Conservation (phyloP, 1,139 yeast species). For the Nakaseomyces kungkrabaensis region DNA sequence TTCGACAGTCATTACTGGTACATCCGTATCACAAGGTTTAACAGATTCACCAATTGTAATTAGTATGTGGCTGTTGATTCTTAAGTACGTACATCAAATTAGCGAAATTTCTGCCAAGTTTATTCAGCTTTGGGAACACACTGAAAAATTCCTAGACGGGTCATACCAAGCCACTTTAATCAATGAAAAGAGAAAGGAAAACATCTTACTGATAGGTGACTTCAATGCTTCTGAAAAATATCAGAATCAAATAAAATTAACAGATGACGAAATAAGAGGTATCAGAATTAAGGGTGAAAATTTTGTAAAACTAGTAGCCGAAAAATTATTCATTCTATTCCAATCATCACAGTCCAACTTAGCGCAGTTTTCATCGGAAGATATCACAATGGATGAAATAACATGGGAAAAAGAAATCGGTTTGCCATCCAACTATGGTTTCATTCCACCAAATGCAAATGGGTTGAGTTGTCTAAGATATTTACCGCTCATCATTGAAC, state of each 20-base stretch:
- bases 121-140: conserved; percentile 38
- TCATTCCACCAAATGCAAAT: conserved; percentile 52
- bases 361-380: conserved; percentile 4
- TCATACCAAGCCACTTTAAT: conserved; percentile 35
- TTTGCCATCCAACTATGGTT: conserved; percentile 36
- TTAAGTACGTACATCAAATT: conserved; percentile 38
- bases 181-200: conserved; percentile 36
- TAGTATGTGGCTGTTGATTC: conserved; percentile 45
- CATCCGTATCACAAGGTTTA: conserved; percentile 17
- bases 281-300: conserved; percentile 32
- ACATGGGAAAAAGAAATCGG: conserved; percentile 17
- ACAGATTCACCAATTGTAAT: conserved; percentile 40
- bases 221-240: conserved; percentile 15
- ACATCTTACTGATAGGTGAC: conserved; percentile 21
- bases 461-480: conserved; percentile 46
- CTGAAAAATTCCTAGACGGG: conserved; percentile 38
- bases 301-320: conserved; percentile 30
- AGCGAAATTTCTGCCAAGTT: conserved; percentile 28
- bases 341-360: conserved; percentile 24
- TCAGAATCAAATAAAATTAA: conserved; percentile 28
- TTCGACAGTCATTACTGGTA: neutral
- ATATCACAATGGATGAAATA: conserved; percentile 9
- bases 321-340: conserved; percentile 32
- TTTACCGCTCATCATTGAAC: conserved; percentile 35
- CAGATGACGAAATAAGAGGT: conserved; percentile 31